Evolutionary conservation across 441 rosid species (phyloP).

Genomic region (Theobroma grandiflorum): DNA sequence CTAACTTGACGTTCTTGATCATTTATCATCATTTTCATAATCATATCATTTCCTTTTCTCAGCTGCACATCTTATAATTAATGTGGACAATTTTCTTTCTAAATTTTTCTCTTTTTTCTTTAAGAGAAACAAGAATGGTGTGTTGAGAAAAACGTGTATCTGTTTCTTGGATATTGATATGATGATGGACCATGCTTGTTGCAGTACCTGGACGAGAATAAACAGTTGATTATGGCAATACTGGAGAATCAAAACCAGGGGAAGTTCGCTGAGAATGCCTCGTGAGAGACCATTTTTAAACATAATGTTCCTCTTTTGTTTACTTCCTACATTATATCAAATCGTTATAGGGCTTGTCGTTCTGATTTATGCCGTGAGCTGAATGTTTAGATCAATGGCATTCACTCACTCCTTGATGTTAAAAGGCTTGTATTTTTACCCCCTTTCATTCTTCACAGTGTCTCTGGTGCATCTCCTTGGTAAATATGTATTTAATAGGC

Average conservation of each 20-base stretch:
- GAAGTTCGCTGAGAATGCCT: slow-evolving; percentile 32
- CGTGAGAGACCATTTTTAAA: slow-evolving; percentile 31
- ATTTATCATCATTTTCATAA: background rate
- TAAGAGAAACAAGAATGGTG: background rate
- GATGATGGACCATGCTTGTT: slow-evolving; percentile 20
- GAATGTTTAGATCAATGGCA: slow-evolving; percentile 1
- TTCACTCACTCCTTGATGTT: background rate
- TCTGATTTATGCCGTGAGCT: background rate
- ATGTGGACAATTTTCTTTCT: background rate
- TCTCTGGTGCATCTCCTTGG: background rate
- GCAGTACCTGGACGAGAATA: slow-evolving; percentile 45
- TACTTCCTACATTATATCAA: slow-evolving; percentile 10
- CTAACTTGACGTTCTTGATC: slow-evolving; percentile 6
- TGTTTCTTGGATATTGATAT: background rate
- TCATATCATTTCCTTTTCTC: background rate
- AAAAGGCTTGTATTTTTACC: background rate
- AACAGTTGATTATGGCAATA: slow-evolving; percentile 43
- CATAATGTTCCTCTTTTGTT: slow-evolving; percentile 17
- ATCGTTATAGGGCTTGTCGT: background rate
- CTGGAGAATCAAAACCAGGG: slow-evolving; percentile 40
- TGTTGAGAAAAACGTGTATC: background rate
- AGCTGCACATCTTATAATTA: background rate
- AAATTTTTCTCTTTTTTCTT: background rate
- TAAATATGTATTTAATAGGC: slow-evolving; percentile 3
- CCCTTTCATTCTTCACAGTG: background rate